These are phyloP conservation scores for Komagataella kurtzmanii DNA, from an alignment of 805 yeast genomes.

Conservation along the genomic window DNA sequence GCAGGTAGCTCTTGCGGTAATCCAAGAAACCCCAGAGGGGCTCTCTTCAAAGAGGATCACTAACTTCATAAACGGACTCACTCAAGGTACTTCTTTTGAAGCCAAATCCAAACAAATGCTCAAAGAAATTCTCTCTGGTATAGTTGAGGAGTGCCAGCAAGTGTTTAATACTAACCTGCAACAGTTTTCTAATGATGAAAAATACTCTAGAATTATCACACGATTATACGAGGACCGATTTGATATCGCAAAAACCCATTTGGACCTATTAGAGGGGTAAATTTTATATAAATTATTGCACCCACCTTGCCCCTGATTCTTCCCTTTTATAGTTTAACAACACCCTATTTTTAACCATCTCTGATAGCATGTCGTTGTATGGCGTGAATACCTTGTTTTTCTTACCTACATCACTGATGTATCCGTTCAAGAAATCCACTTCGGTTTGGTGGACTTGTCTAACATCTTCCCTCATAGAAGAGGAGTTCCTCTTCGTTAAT, in stretches of 20 bases:
- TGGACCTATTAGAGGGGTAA: neutral
- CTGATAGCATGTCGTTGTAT: constrained; percentile 30
- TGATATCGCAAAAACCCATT: neutral
- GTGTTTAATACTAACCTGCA: neutral
- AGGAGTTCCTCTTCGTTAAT: constrained; percentile 41
- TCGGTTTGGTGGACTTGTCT: constrained; percentile 48
- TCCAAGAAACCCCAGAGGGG: constrained; percentile 20
- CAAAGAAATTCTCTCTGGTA: neutral
- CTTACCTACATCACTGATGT: constrained; percentile 42
- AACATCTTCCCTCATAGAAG: constrained; percentile 65
- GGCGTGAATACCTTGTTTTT: constrained; percentile 28
- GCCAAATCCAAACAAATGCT: constrained; percentile 14
- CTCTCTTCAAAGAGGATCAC: constrained; percentile 18
- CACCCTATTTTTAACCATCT: constrained; percentile 26
- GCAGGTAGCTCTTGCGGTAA: constrained; percentile 57
- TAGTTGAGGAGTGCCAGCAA: neutral
- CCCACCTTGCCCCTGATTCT: neutral
- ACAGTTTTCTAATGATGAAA: neutral
- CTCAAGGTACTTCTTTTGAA: constrained; percentile 30
- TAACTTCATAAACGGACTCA: constrained; percentile 30
- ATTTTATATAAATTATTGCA: neutral
- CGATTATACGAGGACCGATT: neutral
- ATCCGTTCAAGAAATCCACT: constrained; percentile 76
- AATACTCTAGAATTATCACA: neutral
- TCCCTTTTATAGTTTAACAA: neutral